Conservation (phyloP, 345 rosid species). For the Pugionium dolabratum region DNA sequence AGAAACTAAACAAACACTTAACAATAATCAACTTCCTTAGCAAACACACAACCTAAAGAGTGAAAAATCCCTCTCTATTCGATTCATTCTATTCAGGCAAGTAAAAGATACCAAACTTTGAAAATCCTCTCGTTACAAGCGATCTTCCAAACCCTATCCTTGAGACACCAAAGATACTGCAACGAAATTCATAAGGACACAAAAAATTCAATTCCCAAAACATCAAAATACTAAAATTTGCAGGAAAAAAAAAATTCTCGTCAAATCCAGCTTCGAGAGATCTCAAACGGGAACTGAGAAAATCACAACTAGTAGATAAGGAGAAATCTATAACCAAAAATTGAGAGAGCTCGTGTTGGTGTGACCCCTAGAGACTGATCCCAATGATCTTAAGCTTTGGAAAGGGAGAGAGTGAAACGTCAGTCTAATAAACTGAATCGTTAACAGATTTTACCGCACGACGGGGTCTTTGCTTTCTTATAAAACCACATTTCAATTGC, state of each 20-base stretch:
- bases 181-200: not conserved
- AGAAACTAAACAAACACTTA: not conserved
- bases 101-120: constrained; percentile 5
- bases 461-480: too few species aligned
- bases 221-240: too few species aligned
- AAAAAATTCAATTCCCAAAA: constrained; percentile 7
- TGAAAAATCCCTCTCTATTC: not conserved
- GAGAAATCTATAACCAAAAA: constrained; percentile 17
- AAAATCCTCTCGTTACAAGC: constrained; percentile 25
- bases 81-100: not conserved
- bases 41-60: not conserved
- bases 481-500: too few species aligned
- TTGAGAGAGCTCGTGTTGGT: not conserved
- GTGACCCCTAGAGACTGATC: too few species aligned
- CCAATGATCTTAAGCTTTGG: too few species aligned
- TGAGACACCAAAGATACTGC: constrained; percentile 23
- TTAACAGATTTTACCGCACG: too few species aligned
- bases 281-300: constrained; percentile 19
- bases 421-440: too few species aligned
- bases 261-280: constrained; percentile 11
- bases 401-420: too few species aligned
- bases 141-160: not conserved
- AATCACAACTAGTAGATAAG: not conserved
- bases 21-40: constrained; percentile 6
- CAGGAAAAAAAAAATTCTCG: not conserved